phyloP scores from a whole-genome alignment of 192 early-diverging fungal genomes.

The Backusella liffmaniae region DNA sequence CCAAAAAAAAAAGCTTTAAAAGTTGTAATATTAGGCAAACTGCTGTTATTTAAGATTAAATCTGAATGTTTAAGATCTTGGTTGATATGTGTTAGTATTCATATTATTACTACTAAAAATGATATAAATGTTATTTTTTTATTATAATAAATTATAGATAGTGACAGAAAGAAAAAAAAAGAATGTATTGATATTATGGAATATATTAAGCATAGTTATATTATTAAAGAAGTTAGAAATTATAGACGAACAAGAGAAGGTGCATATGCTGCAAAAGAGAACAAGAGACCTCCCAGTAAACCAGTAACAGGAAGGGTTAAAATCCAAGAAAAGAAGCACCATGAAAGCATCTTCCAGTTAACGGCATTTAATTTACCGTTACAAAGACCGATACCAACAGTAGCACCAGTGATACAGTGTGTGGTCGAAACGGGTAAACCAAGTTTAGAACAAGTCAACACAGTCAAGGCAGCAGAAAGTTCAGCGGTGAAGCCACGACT shows the following conservation, averaged over 20 bases:
- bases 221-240: background rate
- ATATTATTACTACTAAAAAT: too few relatives aligned
- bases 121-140: background rate
- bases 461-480: slow-evolving; percentile 73
- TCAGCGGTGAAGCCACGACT: slow-evolving; percentile 80
- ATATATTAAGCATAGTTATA: background rate
- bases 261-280: slow-evolving; percentile 58
- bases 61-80: too few relatives aligned
- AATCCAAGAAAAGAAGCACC: slow-evolving; percentile 71
- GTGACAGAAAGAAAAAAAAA: background rate
- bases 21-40: background rate
- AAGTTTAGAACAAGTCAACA: slow-evolving; percentile 78
- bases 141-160: background rate
- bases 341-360: slow-evolving; percentile 75
- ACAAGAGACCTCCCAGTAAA: slow-evolving; percentile 61
- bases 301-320: slow-evolving; percentile 74
- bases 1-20: background rate
- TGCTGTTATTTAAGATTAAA: too few relatives aligned
- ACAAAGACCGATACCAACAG: slow-evolving; percentile 71
- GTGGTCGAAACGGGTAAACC: slow-evolving; percentile 81
- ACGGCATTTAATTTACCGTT: slow-evolving; percentile 58
- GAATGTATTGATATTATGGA: background rate
- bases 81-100: too few relatives aligned
- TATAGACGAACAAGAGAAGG: slow-evolving; percentile 21
- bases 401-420: slow-evolving; percentile 81